phyloP scores from a whole-genome alignment of 1,284 basidiomycete species.

The Malassezia slooffiae region DNA sequence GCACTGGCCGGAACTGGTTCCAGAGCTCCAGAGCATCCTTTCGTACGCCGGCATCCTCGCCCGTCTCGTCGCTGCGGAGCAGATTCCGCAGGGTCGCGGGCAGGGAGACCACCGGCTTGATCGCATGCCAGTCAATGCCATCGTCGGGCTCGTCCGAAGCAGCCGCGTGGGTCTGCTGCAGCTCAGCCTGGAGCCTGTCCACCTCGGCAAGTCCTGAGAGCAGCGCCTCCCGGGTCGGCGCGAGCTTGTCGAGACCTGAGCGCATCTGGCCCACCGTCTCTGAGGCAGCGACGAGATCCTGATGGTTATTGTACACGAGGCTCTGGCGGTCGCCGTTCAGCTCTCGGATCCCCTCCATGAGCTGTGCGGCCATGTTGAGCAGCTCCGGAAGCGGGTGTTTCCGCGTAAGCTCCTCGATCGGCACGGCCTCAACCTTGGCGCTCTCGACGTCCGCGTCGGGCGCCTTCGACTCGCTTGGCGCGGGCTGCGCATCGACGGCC shows the following conservation, averaged over 20 bases:
- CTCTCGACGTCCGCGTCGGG: background rate
- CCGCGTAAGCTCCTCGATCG: conserved; percentile 18
- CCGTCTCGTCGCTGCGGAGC: conserved; percentile 13
- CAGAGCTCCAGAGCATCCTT: background rate
- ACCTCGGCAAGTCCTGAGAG: conserved; percentile 25
- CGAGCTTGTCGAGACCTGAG: conserved; percentile 1
- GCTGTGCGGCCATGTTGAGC: conserved; percentile 21
- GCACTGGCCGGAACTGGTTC: background rate
- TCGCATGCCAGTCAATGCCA: conserved; percentile 18
- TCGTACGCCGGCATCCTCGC: background rate
- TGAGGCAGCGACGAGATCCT: conserved; percentile 79
- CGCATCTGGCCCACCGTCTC: conserved; percentile 75
- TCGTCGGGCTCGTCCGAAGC: too few species aligned
- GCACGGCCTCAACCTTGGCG: too few species aligned
- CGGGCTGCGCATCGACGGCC: too few species aligned
- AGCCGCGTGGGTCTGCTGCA: too few species aligned
- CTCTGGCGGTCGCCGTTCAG: conserved; percentile 78
- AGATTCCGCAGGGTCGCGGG: conserved; percentile 23
- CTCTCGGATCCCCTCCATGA: conserved; percentile 58
- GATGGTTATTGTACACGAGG: conserved; percentile 85
- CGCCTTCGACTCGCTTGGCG: background rate
- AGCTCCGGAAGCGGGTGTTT: conserved; percentile 22
- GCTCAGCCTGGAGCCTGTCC: conserved; percentile 19
- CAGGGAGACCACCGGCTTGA: conserved; percentile 26
- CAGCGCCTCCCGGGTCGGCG: background rate